phyloP scores from a whole-genome alignment of 1,139 yeast species.

The Suhomyces panamericanus region DNA sequence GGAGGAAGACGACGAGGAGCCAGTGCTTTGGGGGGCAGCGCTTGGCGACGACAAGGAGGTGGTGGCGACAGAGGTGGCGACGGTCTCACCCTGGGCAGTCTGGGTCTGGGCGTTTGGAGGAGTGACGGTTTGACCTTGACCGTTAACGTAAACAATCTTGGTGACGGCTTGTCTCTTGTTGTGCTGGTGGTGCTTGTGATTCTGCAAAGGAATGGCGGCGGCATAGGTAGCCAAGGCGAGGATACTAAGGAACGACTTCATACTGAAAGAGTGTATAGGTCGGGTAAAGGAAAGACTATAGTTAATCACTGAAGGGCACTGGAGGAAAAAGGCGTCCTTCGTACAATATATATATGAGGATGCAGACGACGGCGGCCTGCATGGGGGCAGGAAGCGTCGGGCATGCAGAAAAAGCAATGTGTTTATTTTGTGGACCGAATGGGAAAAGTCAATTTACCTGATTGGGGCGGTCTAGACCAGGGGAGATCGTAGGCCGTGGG shows the following conservation, averaged over 20 bases:
- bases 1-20: slow-evolving; percentile 16
- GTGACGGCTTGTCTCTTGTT: slow-evolving; percentile 20
- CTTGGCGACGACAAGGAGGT: slow-evolving; percentile 22
- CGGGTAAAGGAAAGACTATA: slow-evolving; percentile 27
- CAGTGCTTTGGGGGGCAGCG: slow-evolving; percentile 21
- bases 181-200: slow-evolving; percentile 20
- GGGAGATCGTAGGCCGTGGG: background rate
- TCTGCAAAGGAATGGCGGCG: slow-evolving; percentile 19
- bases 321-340: background rate
- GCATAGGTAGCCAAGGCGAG: slow-evolving; percentile 23
- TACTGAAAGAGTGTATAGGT: slow-evolving; percentile 11
- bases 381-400: background rate
- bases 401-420: slow-evolving; percentile 12
- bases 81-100: slow-evolving; percentile 11
- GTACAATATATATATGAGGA: background rate
- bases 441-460: slow-evolving; percentile 8
- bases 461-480: slow-evolving; percentile 10
- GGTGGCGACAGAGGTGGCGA: slow-evolving; percentile 13
- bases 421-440: slow-evolving; percentile 11
- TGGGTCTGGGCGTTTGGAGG: slow-evolving; percentile 16
- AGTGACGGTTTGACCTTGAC: slow-evolving; percentile 20
- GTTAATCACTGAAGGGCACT: slow-evolving; percentile 16
- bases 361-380: background rate
- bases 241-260: slow-evolving; percentile 19
- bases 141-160: slow-evolving; percentile 21